Percentiles rank a stretch among this genome's conserved stretches.
These are phyloP conservation scores for Lasiodiplodia sp. DNA, from an alignment of 2,329 filamentous ascomycete genomes.

Conservation along the genomic window DNA sequence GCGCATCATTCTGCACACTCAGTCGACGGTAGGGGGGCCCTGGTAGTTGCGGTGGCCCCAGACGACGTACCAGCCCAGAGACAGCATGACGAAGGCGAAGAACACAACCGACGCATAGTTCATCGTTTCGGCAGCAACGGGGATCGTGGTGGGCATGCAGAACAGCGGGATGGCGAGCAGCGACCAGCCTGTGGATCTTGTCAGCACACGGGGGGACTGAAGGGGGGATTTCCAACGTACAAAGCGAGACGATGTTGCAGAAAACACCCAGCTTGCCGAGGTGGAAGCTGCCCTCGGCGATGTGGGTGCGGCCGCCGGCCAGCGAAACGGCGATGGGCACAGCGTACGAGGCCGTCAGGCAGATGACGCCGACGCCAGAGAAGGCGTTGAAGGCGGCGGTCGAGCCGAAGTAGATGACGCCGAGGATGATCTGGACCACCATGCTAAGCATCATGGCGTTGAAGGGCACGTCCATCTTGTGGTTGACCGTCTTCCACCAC, in stretches of 20 bases:
- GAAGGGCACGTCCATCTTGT: conserved; percentile 63
- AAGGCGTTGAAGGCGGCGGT: conserved; percentile 76
- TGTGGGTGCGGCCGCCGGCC: conserved; percentile 65
- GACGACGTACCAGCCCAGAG: conserved; percentile 70
- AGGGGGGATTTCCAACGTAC: conserved; percentile 32
- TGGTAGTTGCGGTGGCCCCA: conserved; percentile 75
- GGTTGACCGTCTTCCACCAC: conserved; percentile 68
- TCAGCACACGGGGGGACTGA: conserved; percentile 5
- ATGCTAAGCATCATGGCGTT: conserved; percentile 78
- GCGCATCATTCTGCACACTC: background rate
- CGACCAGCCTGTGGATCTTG: conserved; percentile 62
- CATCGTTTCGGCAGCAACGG: conserved; percentile 65
- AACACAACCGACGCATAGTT: conserved; percentile 83
- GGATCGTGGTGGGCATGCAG: conserved; percentile 73
- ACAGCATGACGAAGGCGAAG: conserved; percentile 67
- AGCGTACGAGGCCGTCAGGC: conserved; percentile 72
- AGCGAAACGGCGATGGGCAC: conserved; percentile 71
- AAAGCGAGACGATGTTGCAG: conserved; percentile 69
- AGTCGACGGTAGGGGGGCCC: conserved; percentile 54
- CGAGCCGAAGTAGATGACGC: conserved; percentile 74
- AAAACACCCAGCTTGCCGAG: conserved; percentile 68
- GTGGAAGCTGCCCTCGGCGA: conserved; percentile 65
- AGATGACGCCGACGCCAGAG: conserved; percentile 74
- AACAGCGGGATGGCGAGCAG: conserved; percentile 74
- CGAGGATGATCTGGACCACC: conserved; percentile 69